Conservation (phyloP, 495 filamentous ascomycete species). For the Aspergillus asperescens region DNA sequence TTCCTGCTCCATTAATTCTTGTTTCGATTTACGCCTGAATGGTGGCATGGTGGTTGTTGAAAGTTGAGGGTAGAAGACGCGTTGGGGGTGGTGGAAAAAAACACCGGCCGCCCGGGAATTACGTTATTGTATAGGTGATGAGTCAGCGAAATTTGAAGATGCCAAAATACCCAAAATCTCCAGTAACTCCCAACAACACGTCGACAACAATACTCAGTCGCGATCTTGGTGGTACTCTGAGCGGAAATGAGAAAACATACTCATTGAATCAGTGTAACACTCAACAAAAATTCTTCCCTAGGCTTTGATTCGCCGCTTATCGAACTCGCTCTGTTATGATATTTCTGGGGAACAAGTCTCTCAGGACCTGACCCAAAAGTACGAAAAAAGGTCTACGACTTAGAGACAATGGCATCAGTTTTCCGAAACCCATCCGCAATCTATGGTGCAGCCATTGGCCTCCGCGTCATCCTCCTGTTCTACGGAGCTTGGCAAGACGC, state of each 20-base stretch:
- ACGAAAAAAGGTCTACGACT: not conserved
- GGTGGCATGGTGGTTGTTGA: too few species aligned
- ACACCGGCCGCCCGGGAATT: too few species aligned
- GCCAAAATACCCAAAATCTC: constrained; percentile 5
- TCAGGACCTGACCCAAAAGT: not conserved
- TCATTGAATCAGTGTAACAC: not conserved
- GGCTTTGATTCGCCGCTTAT: too few species aligned
- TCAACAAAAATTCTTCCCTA: too few species aligned
- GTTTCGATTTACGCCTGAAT: too few species aligned
- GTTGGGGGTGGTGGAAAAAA: too few species aligned
- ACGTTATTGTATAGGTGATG: too few species aligned
- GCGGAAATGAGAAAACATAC: not conserved
- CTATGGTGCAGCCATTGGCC: constrained; percentile 60
- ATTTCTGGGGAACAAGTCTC: not conserved
- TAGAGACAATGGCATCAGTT: constrained; percentile 24
- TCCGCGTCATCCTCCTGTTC: constrained; percentile 66
- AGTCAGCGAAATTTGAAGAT: constrained; percentile 5
- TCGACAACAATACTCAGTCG: not conserved
- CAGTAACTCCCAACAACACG: not conserved
- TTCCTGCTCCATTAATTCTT: too few species aligned
- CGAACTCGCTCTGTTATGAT: not conserved
- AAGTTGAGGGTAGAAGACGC: too few species aligned
- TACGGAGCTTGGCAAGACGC: constrained; percentile 92
- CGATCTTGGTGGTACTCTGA: not conserved
- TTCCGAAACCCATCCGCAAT: constrained; percentile 49